Evolutionary conservation across 108 stramenopile genomes (phyloP).

Genomic region (Discostella stelligeroides): DNA sequence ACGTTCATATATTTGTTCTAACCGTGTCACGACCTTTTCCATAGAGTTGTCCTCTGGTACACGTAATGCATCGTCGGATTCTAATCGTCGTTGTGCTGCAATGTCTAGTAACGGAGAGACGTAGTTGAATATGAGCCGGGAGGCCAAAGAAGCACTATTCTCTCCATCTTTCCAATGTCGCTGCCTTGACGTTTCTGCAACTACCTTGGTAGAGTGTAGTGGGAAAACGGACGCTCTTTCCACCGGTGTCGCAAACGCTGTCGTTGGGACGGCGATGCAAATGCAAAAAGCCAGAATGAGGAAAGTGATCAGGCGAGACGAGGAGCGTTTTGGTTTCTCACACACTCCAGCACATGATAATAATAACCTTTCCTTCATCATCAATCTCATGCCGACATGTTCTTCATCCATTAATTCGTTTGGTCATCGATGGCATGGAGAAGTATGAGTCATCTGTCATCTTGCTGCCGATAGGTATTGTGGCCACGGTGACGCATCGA

Average conservation of each 20-base stretch:
- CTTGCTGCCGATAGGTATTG: too few species aligned
- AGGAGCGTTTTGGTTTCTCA: background rate
- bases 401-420: too few species aligned
- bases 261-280: background rate
- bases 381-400: too few species aligned
- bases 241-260: background rate
- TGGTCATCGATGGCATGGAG: too few species aligned
- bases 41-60: slow-evolving; percentile 42
- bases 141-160: slow-evolving; percentile 44
- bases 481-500: too few species aligned
- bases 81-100: slow-evolving; percentile 54
- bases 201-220: background rate
- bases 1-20: slow-evolving; percentile 30
- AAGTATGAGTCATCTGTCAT: too few species aligned
- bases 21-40: slow-evolving; percentile 38
- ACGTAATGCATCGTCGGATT: slow-evolving; percentile 62
- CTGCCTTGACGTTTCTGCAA: background rate
- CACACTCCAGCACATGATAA: background rate
- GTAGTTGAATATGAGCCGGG: slow-evolving; percentile 63
- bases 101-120: slow-evolving; percentile 59
- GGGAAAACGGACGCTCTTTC: background rate
- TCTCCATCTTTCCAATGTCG: slow-evolving; percentile 58
- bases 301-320: background rate
- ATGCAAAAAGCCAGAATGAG: background rate
- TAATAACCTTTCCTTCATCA: background rate